Conservation (phyloP, 2,329 filamentous ascomycete species). For the Alternaria tenuissima region DNA sequence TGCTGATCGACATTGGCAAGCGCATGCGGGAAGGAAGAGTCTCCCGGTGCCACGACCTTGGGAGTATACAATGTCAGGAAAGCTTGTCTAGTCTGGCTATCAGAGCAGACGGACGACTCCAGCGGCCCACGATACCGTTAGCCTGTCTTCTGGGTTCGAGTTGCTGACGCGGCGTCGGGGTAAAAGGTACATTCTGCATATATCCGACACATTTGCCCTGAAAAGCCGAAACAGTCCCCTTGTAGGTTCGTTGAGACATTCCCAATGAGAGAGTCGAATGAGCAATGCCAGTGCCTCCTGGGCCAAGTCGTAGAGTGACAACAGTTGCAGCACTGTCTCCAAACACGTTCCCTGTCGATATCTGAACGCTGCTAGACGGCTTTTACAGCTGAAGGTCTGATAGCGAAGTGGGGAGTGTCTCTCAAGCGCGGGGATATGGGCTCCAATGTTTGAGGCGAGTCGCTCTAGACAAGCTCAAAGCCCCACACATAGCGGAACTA, state of each 20-base stretch:
- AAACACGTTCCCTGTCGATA: slow-evolving; percentile 7
- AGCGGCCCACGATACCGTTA: slow-evolving; percentile 12
- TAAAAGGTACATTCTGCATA: slow-evolving; percentile 24
- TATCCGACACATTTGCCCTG: slow-evolving; percentile 5
- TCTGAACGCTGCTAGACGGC: background rate
- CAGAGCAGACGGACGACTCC: slow-evolving; percentile 8
- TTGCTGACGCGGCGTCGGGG: slow-evolving; percentile 36
- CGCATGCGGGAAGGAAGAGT: background rate
- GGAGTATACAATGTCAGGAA: slow-evolving; percentile 1
- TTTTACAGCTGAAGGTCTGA: background rate
- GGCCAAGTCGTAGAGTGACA: slow-evolving; percentile 8
- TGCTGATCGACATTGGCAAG: background rate
- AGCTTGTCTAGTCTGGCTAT: slow-evolving; percentile 12
- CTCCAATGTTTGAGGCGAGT: slow-evolving; percentile 20
- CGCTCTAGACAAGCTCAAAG: slow-evolving; percentile 12
- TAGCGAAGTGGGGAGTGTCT: slow-evolving; percentile 12
- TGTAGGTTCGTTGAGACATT: slow-evolving; percentile 15
- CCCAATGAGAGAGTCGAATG: slow-evolving; percentile 16
- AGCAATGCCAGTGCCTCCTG: slow-evolving; percentile 6
- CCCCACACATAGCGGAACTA: slow-evolving; percentile 7
- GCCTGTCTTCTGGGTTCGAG: slow-evolving; percentile 14
- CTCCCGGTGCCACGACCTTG: slow-evolving; percentile 8
- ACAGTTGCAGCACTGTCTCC: background rate
- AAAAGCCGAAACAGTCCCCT: slow-evolving; percentile 8
- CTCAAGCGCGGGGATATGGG: slow-evolving; percentile 10